phyloP scores from a whole-genome alignment of 2,329 filamentous ascomycete genomes.

The Stemphylium beticola region DNA sequence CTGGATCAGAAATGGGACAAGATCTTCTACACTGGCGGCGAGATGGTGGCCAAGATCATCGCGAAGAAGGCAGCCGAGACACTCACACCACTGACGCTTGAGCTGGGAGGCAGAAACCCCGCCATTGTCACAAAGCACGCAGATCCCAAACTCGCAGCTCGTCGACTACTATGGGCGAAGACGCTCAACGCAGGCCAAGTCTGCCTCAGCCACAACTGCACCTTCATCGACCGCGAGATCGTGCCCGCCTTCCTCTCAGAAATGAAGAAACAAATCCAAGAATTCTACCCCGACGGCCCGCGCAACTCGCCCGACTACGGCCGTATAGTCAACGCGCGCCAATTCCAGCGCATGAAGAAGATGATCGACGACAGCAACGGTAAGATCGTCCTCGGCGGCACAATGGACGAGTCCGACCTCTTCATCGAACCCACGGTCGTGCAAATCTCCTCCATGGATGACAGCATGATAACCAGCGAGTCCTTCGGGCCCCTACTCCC shows the following conservation, averaged over 20 bases:
- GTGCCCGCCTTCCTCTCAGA: constrained; percentile 74
- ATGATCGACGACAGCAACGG: constrained; percentile 87
- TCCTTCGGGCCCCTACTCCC: constrained; percentile 93
- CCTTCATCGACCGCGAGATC: constrained; percentile 78
- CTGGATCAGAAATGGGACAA: constrained; percentile 95
- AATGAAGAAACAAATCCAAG: constrained; percentile 71
- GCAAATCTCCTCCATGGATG: constrained; percentile 75
- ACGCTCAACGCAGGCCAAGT: constrained; percentile 85
- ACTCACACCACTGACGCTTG: constrained; percentile 81
- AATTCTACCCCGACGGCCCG: constrained; percentile 85
- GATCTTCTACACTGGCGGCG: constrained; percentile 93
- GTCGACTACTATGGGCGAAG: constrained; percentile 89
- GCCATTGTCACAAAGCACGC: constrained; percentile 88
- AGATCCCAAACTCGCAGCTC: constrained; percentile 79
- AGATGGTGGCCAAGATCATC: constrained; percentile 69
- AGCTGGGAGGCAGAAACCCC: constrained; percentile 91
- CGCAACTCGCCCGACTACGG: constrained; percentile 78
- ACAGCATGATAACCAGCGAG: constrained; percentile 81
- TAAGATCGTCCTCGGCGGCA: constrained; percentile 85
- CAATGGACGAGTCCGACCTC: constrained; percentile 76
- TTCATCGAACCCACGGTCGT: constrained; percentile 95
- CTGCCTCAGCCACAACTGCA: constrained; percentile 92
- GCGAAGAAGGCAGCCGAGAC: constrained; percentile 61
- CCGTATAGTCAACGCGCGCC: constrained; percentile 78
- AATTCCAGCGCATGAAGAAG: constrained; percentile 83